Evolutionary conservation across 1,284 basidiomycete genomes (phyloP), one percentile per base, ranked within the genome.

Genomic region (Cryptococcus sp.): DNA sequence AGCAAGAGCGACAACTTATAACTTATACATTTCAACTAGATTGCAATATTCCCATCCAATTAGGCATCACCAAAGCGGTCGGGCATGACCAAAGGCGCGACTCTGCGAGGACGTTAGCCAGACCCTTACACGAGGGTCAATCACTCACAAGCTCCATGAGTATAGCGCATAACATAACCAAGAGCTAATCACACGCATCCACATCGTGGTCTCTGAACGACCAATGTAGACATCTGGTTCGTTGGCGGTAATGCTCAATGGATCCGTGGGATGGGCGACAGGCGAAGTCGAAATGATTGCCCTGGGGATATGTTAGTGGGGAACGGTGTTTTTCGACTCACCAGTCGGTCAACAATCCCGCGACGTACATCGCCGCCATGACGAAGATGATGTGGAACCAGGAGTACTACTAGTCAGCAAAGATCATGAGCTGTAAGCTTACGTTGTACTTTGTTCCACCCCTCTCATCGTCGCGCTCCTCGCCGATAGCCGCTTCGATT

Each of bases 331-430:
- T 17, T 37, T 6, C 20, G 25, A 82, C 88, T 63, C 77, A 92
- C 95, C 96, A 99, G 78, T 99, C 95, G 1, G 96, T 99, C 61
- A 99, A 80, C n/a, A 99, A 83, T 85, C 97, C 96, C 0, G 91
- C 93, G 40, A 97, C 93, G 79, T 99, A 99, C 93, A 98, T 98
- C 17, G 92, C 84, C 19, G 88, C 96, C 65, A 98, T 89, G 49
- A 89, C 87, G 76, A 99, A 99, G 72, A 99, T 97, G 75, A 96
- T 80, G 77, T 99, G 95, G 87, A 99, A 99, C 89, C 93, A 98
- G 17, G 92, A 87, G 76, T 99, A 98, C 91, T 93, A 65, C 46
- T 47, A 40, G 34, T 50, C 6, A 49, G 44, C 55, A 41, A 23
- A 17, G 49, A 17, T 25, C 38, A 54, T 34, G 19, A 20, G n/a